phyloP scores from a whole-genome alignment of 345 rosid genomes.

The Kandelia obovata region DNA sequence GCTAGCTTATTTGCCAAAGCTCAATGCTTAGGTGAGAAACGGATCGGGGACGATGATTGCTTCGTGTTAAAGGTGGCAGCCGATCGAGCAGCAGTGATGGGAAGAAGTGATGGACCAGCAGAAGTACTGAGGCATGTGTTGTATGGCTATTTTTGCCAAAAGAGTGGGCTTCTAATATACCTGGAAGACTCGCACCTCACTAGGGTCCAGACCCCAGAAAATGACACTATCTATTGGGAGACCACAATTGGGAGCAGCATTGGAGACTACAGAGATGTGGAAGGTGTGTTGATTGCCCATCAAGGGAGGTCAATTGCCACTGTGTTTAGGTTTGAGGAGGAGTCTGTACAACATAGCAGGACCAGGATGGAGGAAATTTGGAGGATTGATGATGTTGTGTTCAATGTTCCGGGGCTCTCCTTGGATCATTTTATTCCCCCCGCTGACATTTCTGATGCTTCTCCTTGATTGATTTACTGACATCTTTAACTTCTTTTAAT shows the following conservation, averaged over 20 bases:
- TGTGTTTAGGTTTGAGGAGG: conserved; percentile 75
- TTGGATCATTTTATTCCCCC: conserved; percentile 90
- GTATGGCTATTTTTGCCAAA: conserved; percentile 94
- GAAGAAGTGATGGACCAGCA: conserved; percentile 82
- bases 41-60: conserved; percentile 79
- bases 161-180: conserved; percentile 75
- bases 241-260: conserved; percentile 88
- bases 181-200: conserved; percentile 89
- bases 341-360: conserved; percentile 64
- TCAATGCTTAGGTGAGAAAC: conserved; percentile 80
- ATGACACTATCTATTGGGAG: conserved; percentile 77
- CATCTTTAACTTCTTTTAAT: not conserved
- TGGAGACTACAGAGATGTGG: conserved; percentile 79
- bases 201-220: conserved; percentile 59
- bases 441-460: conserved; percentile 62
- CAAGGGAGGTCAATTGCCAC: conserved; percentile 88
- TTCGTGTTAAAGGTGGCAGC: conserved; percentile 88
- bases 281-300: conserved; percentile 74
- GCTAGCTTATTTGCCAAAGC: conserved; percentile 73
- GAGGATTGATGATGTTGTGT: conserved; percentile 90
- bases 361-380: conserved; percentile 89
- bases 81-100: conserved; percentile 64
- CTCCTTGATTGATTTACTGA: conserved; percentile 14
- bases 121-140: conserved; percentile 85
- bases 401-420: conserved; percentile 83